These are phyloP conservation scores for Neospora caninum DNA, from an alignment of 169 alveolate species.

Conservation along the genomic window DNA sequence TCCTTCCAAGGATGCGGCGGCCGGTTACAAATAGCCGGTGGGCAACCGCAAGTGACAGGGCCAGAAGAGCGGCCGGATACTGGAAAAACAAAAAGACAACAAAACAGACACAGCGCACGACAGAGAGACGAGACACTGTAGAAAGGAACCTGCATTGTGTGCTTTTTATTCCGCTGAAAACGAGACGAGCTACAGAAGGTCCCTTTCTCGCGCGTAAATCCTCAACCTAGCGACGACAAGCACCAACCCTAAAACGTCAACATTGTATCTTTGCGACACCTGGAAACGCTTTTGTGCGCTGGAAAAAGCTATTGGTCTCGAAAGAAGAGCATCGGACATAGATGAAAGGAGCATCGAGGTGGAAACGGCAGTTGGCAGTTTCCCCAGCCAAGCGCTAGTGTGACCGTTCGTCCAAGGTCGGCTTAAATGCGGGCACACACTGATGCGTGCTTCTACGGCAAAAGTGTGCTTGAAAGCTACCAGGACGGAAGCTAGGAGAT, in stretches of 20 bases:
- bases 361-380: neutral
- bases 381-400: neutral
- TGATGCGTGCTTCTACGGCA: neutral
- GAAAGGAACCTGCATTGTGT: neutral
- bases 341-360: neutral
- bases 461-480: neutral
- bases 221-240: neutral
- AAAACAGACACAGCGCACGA: too few species aligned
- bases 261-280: neutral
- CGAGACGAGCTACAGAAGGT: neutral
- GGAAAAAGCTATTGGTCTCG: neutral
- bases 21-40: too few species aligned
- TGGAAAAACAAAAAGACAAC: too few species aligned
- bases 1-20: too few species aligned
- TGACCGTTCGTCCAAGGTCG: neutral
- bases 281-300: neutral
- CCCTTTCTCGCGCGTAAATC: neutral
- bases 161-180: neutral
- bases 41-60: too few species aligned
- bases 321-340: neutral
- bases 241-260: neutral
- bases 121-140: too few species aligned
- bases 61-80: too few species aligned
- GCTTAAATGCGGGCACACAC: neutral
- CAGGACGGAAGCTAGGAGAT: neutral